Evolutionary conservation across 352 stramenopile genomes (phyloP), one percentile per base, ranked within the genome.

Genomic region (Pythium rhizo-oryzae): DNA sequence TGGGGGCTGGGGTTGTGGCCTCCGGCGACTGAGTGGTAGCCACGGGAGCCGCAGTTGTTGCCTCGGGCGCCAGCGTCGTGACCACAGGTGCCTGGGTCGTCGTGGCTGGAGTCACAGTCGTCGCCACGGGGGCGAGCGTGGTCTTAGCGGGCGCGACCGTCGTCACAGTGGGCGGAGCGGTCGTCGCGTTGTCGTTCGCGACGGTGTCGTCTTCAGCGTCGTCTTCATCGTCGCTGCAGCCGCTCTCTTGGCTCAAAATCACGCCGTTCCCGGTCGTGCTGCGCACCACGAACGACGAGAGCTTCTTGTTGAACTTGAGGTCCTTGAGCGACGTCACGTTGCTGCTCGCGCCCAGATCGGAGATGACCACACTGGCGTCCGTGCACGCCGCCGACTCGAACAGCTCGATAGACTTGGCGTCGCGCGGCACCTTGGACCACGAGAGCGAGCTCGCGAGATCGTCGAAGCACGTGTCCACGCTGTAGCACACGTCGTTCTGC

Each of bases 231-330:
- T 30, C 46, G 1, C 3, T 21, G 25, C 56, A 63, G 23, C 39
- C 56, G 41, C 50, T 28, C 24, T 63, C 41, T 6, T 50, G 23
- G 41, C 6, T 43, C 8, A 18, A 12, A 39, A 63, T 54, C 21
- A 35, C 53, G 35, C 43, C 25, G 35, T 18, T 21, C 18, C 39
- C 56, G 1, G 23, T 28, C 24, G 23, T 44, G 41, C 39, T 63
- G 19, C 57, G 57, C 57, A 63, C 57, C 12, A 63, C 43, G 25
- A 63, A 63, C 21, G 57, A 53, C 43, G 57, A 63, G 4, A 63
- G 41, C 41, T 63, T 63, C 23, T 63, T 63, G 23, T 24, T 54
- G 19, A 63, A 63, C 12, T 54, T 54, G 41, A 30, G 21, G 16
- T 51, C 41, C 57, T 63, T 63, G 23, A 63, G 41, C 0, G 41